phyloP scores from a whole-genome alignment of 495 filamentous ascomycete species.

The Penicillium longicatenatum region DNA sequence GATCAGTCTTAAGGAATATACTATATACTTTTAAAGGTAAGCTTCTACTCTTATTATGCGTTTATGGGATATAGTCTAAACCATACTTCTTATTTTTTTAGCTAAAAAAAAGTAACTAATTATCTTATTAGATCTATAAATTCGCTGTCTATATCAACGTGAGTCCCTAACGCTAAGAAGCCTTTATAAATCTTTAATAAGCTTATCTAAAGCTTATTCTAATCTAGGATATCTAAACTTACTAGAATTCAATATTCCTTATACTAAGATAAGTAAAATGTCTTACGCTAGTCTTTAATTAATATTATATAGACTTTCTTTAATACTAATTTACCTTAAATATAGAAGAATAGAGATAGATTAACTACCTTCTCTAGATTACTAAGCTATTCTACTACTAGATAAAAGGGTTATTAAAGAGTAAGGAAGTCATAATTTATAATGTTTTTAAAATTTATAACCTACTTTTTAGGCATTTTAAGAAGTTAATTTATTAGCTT shows the following conservation, averaged over 20 bases:
- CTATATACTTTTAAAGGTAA: no score
- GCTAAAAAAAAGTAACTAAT: no score
- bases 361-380: not conserved
- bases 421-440: not conserved
- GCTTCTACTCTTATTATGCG: no score
- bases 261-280: not conserved
- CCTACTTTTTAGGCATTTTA: constrained; percentile 6
- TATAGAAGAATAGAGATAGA: not conserved
- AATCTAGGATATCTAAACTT: not conserved
- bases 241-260: not conserved
- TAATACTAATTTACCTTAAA: not conserved
- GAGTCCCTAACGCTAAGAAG: not conserved
- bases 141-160: not conserved
- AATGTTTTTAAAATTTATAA: constrained; percentile 4
- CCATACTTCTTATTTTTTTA: no score
- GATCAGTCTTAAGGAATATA: no score
- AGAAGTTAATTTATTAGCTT: constrained; percentile 1
- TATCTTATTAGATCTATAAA: not conserved
- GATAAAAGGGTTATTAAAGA: not conserved
- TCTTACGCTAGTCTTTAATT: constrained; percentile 1
- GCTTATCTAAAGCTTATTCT: not conserved
- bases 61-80: no score
- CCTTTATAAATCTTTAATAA: not conserved
- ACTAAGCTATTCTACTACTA: not conserved
- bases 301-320: constrained; percentile 6